phyloP scores from a whole-genome alignment of 805 yeast species.

The Monosporozyma yasuniensis region DNA sequence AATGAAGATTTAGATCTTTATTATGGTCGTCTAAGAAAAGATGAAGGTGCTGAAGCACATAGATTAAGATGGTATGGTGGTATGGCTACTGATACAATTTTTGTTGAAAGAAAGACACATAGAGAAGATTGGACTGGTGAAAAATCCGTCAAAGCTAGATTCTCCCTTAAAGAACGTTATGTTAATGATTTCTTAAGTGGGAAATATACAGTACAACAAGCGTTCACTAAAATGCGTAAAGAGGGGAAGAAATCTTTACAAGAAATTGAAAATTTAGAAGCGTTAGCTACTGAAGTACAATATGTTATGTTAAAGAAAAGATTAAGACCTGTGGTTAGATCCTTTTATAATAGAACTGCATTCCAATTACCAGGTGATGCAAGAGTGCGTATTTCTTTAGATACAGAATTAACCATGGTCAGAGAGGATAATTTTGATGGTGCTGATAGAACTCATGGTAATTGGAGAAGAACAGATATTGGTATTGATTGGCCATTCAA shows the following conservation, averaged over 20 bases:
- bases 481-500: slow-evolving; percentile 94
- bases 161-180: slow-evolving; percentile 82
- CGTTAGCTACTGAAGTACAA: slow-evolving; percentile 87
- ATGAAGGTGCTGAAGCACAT: slow-evolving; percentile 98
- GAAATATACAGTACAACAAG: slow-evolving; percentile 76
- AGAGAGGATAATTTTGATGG: slow-evolving; percentile 98
- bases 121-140: slow-evolving; percentile 99
- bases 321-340: slow-evolving; percentile 88
- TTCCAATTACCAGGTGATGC: slow-evolving; percentile 99
- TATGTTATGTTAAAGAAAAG: slow-evolving; percentile 77
- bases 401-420: slow-evolving; percentile 94
- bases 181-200: slow-evolving; percentile 82
- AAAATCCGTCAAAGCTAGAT: slow-evolving; percentile 96
- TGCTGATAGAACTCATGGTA: slow-evolving; percentile 74
- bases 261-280: slow-evolving; percentile 88
- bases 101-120: slow-evolving; percentile 95
- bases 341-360: slow-evolving; percentile 96
- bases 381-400: slow-evolving; percentile 94
- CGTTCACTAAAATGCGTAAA: slow-evolving; percentile 83
- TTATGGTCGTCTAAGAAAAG: slow-evolving; percentile 88
- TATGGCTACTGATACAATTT: slow-evolving; percentile 84
- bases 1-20: slow-evolving; percentile 82
- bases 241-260: slow-evolving; percentile 82
- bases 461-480: slow-evolving; percentile 98
- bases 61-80: slow-evolving; percentile 99